Conservation (phyloP, 257 asterid genomes). For the Salvia rosmarinus region DNA sequence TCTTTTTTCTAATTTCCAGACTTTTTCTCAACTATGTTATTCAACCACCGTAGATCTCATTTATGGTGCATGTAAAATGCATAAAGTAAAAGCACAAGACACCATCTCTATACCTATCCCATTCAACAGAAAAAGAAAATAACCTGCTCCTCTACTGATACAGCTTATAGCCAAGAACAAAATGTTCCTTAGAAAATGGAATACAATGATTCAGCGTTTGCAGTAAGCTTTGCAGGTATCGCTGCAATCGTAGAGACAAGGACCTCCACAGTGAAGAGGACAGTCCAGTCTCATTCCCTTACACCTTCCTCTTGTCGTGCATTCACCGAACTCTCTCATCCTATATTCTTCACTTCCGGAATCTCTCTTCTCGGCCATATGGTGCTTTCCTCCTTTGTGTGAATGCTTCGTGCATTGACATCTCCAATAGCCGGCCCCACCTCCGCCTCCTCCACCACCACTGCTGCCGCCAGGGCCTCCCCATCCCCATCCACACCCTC, state of each 20-base stretch:
- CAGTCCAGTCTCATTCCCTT: slow-evolving; percentile 40
- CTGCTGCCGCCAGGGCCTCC: slow-evolving; percentile 22
- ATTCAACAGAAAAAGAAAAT: not conserved
- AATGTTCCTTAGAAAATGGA: not conserved
- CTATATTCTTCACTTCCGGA: slow-evolving; percentile 17
- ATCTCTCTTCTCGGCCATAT: not conserved
- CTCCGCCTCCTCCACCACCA: slow-evolving; percentile 26
- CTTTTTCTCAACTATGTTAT: too few species aligned
- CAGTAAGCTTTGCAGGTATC: slow-evolving; percentile 41
- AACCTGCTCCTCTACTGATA: not conserved
- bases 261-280: slow-evolving; percentile 37
- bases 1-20: too few species aligned
- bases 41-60: too few species aligned
- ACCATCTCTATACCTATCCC: not conserved
- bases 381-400: slow-evolving; percentile 20
- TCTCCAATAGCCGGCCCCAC: slow-evolving; percentile 29
- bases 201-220: slow-evolving; percentile 13
- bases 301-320: slow-evolving; percentile 37
- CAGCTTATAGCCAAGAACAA: not conserved
- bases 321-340: slow-evolving; percentile 35
- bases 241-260: slow-evolving; percentile 37
- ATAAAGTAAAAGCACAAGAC: not conserved
- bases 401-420: slow-evolving; percentile 29
- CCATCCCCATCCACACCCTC: too few species aligned
- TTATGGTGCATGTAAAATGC: too few species aligned